These are phyloP conservation scores for Limnanthes douglasii DNA, from an alignment of 345 rosid species.

Conservation along the genomic window DNA sequence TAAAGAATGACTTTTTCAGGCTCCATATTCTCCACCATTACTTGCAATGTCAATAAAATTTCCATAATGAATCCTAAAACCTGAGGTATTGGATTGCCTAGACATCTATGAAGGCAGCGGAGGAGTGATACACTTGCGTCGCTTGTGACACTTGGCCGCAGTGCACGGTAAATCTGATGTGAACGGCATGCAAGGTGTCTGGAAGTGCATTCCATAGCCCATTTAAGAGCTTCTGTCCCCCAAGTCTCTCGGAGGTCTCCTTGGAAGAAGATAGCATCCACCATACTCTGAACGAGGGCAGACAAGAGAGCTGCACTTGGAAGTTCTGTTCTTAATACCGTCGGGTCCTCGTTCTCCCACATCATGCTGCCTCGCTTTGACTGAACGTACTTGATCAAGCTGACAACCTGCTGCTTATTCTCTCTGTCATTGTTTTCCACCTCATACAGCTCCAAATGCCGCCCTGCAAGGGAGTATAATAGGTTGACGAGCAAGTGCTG, in stretches of 20 bases:
- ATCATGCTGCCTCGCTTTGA: conserved; percentile 99
- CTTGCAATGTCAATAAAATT: conserved; percentile 82
- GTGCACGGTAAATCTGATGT: conserved; percentile 95
- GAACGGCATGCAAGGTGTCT: conserved; percentile 99
- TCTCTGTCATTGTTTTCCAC: conserved; percentile 94
- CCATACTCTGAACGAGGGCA: conserved; percentile 98
- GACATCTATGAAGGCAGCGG: conserved; percentile 93
- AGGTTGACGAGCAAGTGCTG: conserved; percentile 97
- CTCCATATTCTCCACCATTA: conserved; percentile 99
- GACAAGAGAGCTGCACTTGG: conserved; percentile 95
- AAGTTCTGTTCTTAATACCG: conserved; percentile 74
- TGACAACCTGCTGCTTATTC: conserved; percentile 92
- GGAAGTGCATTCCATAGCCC: conserved; percentile 99
- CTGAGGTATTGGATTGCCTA: conserved; percentile 88
- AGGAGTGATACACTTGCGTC: conserved; percentile 91
- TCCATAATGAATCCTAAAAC: conserved; percentile 97
- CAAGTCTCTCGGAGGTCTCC: conserved; percentile 99
- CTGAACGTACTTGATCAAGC: conserved; percentile 93
- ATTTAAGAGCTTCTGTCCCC: conserved; percentile 95
- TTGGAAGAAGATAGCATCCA: conserved; percentile 98
- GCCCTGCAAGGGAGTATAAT: conserved; percentile 90
- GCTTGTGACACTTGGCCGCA: conserved; percentile 82
- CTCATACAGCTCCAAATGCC: conserved; percentile 95
- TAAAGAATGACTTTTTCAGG: conserved; percentile 96
- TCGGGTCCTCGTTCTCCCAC: conserved; percentile 99